Evolutionary conservation across 1,139 yeast species (phyloP).

Genomic region (Yamadazyma trypodendri): DNA sequence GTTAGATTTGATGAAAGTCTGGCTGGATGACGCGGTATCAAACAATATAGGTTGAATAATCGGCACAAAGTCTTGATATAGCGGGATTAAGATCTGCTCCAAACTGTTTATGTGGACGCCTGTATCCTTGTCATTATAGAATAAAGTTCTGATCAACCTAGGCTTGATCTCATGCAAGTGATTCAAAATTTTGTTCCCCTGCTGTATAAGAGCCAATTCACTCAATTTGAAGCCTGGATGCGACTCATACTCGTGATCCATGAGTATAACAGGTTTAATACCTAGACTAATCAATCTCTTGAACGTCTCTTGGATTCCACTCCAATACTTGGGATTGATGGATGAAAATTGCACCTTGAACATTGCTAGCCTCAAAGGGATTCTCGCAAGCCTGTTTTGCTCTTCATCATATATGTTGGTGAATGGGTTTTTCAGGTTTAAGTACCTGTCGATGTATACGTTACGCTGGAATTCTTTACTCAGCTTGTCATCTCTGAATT

Average conservation of each 20-base stretch:
- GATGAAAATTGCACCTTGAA: constrained; percentile 45
- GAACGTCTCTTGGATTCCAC: constrained; percentile 50
- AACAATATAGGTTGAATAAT: constrained; percentile 60
- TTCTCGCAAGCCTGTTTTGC: constrained; percentile 29
- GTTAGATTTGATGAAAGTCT: constrained; percentile 35
- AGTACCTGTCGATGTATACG: constrained; percentile 39
- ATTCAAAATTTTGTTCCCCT: constrained; percentile 32
- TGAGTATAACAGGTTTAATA: constrained; percentile 31
- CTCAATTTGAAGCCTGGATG: constrained; percentile 27
- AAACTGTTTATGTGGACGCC: constrained; percentile 22
- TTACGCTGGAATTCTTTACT: constrained; percentile 35
- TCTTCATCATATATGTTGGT: constrained; percentile 32
- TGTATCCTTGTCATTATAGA: constrained; percentile 16
- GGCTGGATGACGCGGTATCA: constrained; percentile 30
- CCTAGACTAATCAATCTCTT: constrained; percentile 52
- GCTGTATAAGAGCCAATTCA: constrained; percentile 33
- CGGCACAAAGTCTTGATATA: constrained; percentile 53
- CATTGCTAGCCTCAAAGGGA: constrained; percentile 52
- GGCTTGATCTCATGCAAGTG: constrained; percentile 25
- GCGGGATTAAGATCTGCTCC: constrained; percentile 39
- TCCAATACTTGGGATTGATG: constrained; percentile 32
- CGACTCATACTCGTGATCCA: constrained; percentile 36
- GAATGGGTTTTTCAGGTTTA: constrained; percentile 35
- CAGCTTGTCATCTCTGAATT: constrained; percentile 19
- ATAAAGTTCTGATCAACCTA: constrained; percentile 29